These are phyloP conservation scores for Aspergillus sp. DNA, from an alignment of 2,329 filamentous ascomycete species.

Conservation along the genomic window DNA sequence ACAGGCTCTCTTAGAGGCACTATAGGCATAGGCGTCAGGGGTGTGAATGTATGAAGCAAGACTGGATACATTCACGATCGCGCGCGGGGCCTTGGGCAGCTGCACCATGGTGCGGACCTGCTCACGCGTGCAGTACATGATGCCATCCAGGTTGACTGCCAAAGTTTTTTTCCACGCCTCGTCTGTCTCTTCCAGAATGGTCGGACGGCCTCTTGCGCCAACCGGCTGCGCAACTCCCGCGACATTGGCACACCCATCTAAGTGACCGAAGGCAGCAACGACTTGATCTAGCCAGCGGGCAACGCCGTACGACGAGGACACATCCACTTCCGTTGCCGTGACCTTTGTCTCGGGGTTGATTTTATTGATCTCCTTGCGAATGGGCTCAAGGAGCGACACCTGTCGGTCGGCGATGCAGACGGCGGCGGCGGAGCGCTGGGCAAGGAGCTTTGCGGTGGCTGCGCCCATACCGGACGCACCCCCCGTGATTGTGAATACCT, in stretches of 20 bases:
- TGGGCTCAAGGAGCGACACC: not conserved
- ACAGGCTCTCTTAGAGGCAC: constrained; percentile 14
- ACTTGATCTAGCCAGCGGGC: constrained; percentile 12
- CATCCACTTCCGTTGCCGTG: constrained; percentile 9
- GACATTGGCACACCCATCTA: constrained; percentile 16
- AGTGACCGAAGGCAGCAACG: constrained; percentile 8
- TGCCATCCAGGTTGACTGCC: constrained; percentile 16
- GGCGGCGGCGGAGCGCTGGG: constrained; percentile 10
- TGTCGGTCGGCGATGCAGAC: constrained; percentile 11
- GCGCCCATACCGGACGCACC: constrained; percentile 21
- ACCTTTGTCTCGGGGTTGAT: constrained; percentile 12
- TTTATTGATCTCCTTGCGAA: constrained; percentile 4
- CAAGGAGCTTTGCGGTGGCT: constrained; percentile 15
- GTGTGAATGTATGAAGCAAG: constrained; percentile 13
- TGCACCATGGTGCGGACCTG: constrained; percentile 15
- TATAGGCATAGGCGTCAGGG: constrained; percentile 17
- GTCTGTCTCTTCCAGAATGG: constrained; percentile 15
- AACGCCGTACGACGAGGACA: constrained; percentile 10
- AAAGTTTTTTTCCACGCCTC: constrained; percentile 10
- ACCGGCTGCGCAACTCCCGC: constrained; percentile 14
- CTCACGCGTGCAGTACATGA: constrained; percentile 15
- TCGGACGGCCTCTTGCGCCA: constrained; percentile 5
- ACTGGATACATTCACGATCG: constrained; percentile 17
- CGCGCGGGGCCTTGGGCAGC: constrained; percentile 1
- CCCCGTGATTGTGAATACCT: constrained; percentile 16